A percentile compares a stretch with the other conserved stretches of the same genome.
phyloP scores from a whole-genome alignment of 306 rosid species.

The Citrullus mucosospermus region DNA sequence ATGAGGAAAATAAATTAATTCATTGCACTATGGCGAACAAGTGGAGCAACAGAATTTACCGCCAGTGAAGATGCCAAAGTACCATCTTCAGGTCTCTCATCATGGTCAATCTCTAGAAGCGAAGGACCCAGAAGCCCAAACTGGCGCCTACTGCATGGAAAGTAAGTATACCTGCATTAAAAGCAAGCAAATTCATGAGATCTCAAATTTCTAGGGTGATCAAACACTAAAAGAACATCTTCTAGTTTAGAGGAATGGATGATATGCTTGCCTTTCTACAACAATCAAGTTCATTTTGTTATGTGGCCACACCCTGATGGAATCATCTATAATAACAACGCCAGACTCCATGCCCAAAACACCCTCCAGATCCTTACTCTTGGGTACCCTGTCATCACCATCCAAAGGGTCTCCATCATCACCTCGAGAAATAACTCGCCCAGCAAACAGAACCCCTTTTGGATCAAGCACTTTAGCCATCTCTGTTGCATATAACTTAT shows the following conservation, averaged over 20 bases:
- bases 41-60: conserved; percentile 29
- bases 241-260: not conserved
- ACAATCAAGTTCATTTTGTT: conserved; percentile 90
- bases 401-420: conserved; percentile 72
- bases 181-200: not conserved
- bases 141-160: conserved; percentile 96
- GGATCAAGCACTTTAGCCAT: conserved; percentile 99
- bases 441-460: conserved; percentile 66
- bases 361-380: conserved; percentile 94
- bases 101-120: conserved; percentile 88
- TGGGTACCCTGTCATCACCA: conserved; percentile 80
- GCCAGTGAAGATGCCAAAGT: conserved; percentile 78
- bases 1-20: conserved; percentile 1
- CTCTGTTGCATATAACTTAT: conserved; percentile 93
- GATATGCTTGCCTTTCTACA: conserved; percentile 70
- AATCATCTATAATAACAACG: conserved; percentile 91
- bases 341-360: conserved; percentile 98
- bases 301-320: conserved; percentile 99
- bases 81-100: conserved; percentile 92
- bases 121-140: conserved; percentile 95
- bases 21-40: conserved; percentile 3
- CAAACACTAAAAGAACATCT: not conserved
- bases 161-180: conserved; percentile 68
- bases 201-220: not conserved
- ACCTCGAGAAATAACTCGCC: conserved; percentile 91